Evolutionary conservation across 1,284 basidiomycete species (phyloP).

Genomic region (Melampsora americana): DNA sequence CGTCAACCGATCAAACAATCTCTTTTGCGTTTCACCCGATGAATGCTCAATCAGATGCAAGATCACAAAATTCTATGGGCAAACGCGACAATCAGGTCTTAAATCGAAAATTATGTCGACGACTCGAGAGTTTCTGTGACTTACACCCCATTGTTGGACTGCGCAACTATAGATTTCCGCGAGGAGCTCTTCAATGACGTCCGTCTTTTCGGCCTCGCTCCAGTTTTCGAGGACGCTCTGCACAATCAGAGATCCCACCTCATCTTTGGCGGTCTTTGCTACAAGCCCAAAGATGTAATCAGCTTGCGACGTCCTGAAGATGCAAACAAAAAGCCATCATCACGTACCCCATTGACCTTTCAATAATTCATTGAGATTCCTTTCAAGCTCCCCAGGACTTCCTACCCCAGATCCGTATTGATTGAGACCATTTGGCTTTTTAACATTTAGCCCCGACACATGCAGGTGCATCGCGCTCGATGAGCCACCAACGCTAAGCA

Average conservation of each 20-base stretch:
- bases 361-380: slow-evolving; percentile 34
- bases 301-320: background rate
- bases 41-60: slow-evolving; percentile 44
- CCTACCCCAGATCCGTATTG: slow-evolving; percentile 41
- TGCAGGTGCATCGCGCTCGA: slow-evolving; percentile 23
- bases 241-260: slow-evolving; percentile 44
- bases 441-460: slow-evolving; percentile 20
- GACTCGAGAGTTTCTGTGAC: background rate
- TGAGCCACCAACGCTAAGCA: slow-evolving; percentile 36
- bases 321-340: background rate
- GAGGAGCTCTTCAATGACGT: slow-evolving; percentile 43
- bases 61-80: slow-evolving; percentile 42
- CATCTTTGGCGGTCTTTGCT: slow-evolving; percentile 43
- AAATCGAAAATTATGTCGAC: no score
- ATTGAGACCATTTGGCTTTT: slow-evolving; percentile 31
- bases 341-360: slow-evolving; percentile 44
- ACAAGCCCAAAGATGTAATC: background rate
- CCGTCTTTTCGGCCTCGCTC: slow-evolving; percentile 40
- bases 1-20: slow-evolving; percentile 43
- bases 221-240: slow-evolving; percentile 45
- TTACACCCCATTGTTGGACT: slow-evolving; percentile 45
- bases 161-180: slow-evolving; percentile 43
- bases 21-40: slow-evolving; percentile 36
- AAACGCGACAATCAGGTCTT: background rate
- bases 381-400: slow-evolving; percentile 33